Base-by-base conservation (phyloP, 805 yeast genomes). In the Myxozyma nipponensis region DNA sequence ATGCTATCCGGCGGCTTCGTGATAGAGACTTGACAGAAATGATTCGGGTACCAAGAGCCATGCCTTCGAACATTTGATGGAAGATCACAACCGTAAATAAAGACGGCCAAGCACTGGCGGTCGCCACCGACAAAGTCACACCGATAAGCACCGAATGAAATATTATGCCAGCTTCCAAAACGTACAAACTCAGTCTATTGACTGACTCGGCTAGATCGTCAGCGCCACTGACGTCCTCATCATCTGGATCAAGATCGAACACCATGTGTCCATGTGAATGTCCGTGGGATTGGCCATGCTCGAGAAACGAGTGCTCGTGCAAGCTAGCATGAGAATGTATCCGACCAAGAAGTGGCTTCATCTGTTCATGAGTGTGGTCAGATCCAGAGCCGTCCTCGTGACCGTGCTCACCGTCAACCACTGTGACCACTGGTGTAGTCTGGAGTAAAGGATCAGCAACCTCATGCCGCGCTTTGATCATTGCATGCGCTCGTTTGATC, bases 21-120 rank as follows among this genome's bases (percentile, higher is more conserved):
- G 58, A 36, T 3, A 54, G 25, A 4, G 57, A 43, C n/a, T 35
- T 45, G 0, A 79, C 72, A 26, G 73, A 74, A 1, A 88, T 84
- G 34, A 84, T 73, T 66, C 95, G 78, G 6, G 91, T 77, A 22
- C 95, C 95, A 57, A 87, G 72, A 52, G 95, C 95, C 43, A 87
- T 73, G 44, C 95, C 95, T 69, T 86, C 95, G 63, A 86, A 86
- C 72, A 82, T 73, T 68, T 86, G 95, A 65, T 87, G 91, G 74
- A 84, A 84, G 3, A 82, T 78, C 37, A 79, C 56, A 6, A 84
- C 91, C 44, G 81, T 71, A 62, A 81, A 84, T 41, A 84, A 70
- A 3, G 85, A 75, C 39, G 69, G 72, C 64, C 82, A 84, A 62
- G 83, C 85, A 9, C 89, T 73, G 79, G 78, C 81, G 40, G 82